phyloP scores from a whole-genome alignment of 23 red algal genomes.

The Chondrus crispus region DNA sequence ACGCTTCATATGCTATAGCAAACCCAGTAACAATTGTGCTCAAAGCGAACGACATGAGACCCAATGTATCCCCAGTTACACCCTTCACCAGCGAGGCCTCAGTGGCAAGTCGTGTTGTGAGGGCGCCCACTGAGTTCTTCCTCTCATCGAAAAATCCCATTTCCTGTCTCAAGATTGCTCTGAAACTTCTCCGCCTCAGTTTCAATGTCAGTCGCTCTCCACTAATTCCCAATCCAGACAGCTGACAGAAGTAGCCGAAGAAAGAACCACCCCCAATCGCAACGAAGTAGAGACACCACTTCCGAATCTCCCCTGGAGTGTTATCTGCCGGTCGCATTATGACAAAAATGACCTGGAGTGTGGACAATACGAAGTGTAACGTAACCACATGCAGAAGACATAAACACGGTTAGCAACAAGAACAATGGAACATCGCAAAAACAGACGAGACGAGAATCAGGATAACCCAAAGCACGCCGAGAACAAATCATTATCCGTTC shows the following conservation, averaged over 20 bases:
- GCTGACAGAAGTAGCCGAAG: slow-evolving; percentile 51
- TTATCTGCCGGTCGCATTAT: slow-evolving; percentile 12
- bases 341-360: slow-evolving; percentile 9
- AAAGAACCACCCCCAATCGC: slow-evolving; percentile 41
- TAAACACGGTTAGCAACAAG: no score
- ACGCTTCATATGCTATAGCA: slow-evolving; percentile 66
- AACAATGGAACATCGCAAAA: no score
- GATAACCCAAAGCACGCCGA: neutral
- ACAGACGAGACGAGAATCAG: no score
- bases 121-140: slow-evolving; percentile 58
- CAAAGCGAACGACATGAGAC: slow-evolving; percentile 24
- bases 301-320: neutral
- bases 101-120: slow-evolving; percentile 63
- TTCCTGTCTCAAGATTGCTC: slow-evolving; percentile 84
- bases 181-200: slow-evolving; percentile 65
- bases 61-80: slow-evolving; percentile 47
- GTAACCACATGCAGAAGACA: neutral
- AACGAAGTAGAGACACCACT: slow-evolving; percentile 25
- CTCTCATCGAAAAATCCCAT: slow-evolving; percentile 85
- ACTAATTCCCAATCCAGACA: slow-evolving; percentile 65
- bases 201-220: slow-evolving; percentile 87
- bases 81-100: slow-evolving; percentile 68
- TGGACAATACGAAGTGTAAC: neutral
- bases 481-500: neutral
- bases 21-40: slow-evolving; percentile 65